These are phyloP conservation scores for Plenodomus lindquistii DNA, from an alignment of 2,329 filamentous ascomycete species.

Conservation along the genomic window DNA sequence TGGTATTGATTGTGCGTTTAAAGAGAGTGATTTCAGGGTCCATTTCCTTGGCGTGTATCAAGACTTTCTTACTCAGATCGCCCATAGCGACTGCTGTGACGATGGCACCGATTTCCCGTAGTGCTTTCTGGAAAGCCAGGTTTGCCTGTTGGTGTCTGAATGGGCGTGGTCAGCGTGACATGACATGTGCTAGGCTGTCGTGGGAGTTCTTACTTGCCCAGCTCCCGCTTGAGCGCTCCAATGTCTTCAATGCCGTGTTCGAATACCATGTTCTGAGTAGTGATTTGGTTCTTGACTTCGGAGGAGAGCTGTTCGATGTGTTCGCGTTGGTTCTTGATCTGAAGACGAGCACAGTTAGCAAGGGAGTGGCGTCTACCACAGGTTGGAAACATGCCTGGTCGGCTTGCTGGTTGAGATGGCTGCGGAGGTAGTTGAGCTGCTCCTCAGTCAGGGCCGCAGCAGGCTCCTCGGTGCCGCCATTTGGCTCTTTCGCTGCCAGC, in stretches of 20 bases:
- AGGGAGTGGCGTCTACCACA: not conserved
- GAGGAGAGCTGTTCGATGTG: conserved; percentile 84
- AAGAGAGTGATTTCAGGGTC: conserved; percentile 98
- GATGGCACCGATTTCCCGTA: conserved; percentile 95
- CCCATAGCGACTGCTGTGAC: conserved; percentile 94
- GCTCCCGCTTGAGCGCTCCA: conserved; percentile 83
- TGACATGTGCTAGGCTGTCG: conserved; percentile 56
- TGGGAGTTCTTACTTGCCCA: conserved; percentile 72
- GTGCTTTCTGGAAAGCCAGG: conserved; percentile 95
- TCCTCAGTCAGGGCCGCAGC: conserved; percentile 71
- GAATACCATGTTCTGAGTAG: conserved; percentile 79
- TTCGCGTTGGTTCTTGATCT: conserved; percentile 79
- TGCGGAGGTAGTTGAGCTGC: conserved; percentile 81
- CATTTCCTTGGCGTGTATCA: conserved; percentile 95
- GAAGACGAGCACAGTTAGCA: not conserved
- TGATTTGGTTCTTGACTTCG: conserved; percentile 83
- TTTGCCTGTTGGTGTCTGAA: conserved; percentile 95
- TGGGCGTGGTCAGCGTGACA: not conserved
- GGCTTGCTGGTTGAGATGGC: conserved; percentile 91
- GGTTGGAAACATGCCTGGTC: conserved; percentile 58
- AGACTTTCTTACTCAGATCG: conserved; percentile 94
- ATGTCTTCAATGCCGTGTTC: conserved; percentile 82
- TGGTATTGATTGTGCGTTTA: conserved; percentile 97
- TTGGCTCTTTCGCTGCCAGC: conserved; percentile 58
- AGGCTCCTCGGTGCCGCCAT: conserved; percentile 50